Conservation (phyloP, 768 basidiomycete species). For the Auricularia cornea region DNA sequence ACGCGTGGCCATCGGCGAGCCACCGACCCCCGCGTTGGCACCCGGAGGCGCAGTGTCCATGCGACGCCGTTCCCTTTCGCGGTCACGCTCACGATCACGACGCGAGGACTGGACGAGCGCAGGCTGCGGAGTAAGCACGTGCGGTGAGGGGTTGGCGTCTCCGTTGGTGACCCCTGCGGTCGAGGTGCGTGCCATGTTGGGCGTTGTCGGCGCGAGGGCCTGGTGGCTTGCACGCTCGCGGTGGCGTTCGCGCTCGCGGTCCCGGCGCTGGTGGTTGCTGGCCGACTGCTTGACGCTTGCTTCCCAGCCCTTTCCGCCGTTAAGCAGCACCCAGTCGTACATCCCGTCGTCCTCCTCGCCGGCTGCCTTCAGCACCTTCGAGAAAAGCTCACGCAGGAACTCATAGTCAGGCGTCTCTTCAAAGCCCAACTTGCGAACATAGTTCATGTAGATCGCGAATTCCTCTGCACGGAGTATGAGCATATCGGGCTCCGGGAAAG, state of each 20-base stretch:
- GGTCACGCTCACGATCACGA: neutral
- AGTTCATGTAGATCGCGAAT: conserved; percentile 98
- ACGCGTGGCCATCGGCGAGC: neutral
- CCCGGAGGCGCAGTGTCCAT: neutral
- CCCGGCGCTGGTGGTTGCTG: conserved; percentile 21
- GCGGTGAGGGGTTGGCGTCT: neutral
- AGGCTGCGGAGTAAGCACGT: neutral
- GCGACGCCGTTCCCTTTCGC: neutral
- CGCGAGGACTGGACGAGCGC: neutral
- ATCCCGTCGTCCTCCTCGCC: conserved; percentile 87
- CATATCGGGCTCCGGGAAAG: too few species aligned
- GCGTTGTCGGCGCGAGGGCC: neutral
- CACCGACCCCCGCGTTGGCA: neutral
- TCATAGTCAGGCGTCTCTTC: conserved; percentile 98
- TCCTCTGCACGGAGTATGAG: too few species aligned
- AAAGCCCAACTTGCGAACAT: conserved; percentile 96
- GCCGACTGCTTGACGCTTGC: conserved; percentile 49
- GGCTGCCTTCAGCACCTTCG: conserved; percentile 79
- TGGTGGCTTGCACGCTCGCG: conserved; percentile 27
- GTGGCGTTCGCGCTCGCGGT: conserved; percentile 3
- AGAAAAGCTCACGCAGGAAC: conserved; percentile 90
- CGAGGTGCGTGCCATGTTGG: neutral
- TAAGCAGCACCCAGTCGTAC: conserved; percentile 95
- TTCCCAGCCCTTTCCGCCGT: conserved; percentile 95
- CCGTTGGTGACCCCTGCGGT: neutral